Evolutionary conservation across 148 eudicot species (phyloP), one percentile per base, ranked within the genome.

Genomic region (Pouteria glomerata): DNA sequence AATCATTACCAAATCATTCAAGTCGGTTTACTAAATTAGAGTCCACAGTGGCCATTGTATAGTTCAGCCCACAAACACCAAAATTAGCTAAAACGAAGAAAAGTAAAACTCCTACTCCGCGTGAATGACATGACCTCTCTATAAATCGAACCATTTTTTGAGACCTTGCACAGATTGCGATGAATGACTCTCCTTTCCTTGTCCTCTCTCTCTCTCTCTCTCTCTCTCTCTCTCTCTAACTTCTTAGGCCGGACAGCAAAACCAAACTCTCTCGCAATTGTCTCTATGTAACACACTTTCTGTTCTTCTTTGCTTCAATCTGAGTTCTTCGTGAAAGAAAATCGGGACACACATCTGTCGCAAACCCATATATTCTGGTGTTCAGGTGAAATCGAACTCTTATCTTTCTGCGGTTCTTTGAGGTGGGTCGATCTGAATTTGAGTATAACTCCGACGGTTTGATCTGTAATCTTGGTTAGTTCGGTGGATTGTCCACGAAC

Each of bases 381-480:
- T 58, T 58, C 63, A 10, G 63, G 35, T 58, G 63, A 35, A 58
- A 16, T 58, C 45, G 4, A 62, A 62, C 14, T 34, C 66, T 19
- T 0, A 8, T 37, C 66, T 62, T 45, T 23, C 23, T 21, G 4
- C 60, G 60, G 11, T 35, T 39, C 29, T 26, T 69, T 23, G 24
- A 35, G 63, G 73, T 35, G 34, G 50, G 34, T 69, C 64, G 39
- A 57, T 57, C 64, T 70, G 39, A 70, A 57, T 41, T 29, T 42
- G 37, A 39, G 26, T n/a, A 8, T 1, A 29, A 16, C 0, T 26
- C 29, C 21, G 31, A 23, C 24, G 16, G 35, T 70, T 57, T 41
- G 63, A 56, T 70, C 63, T 70, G 6, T 26, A 48, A 67, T n/a
- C 21, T 16, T 16, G 69, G 39, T 45, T 45, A 45, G 23, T 24